Conservation (phyloP, 2,329 filamentous ascomycete species). For the Aspergillus intermedius region DNA sequence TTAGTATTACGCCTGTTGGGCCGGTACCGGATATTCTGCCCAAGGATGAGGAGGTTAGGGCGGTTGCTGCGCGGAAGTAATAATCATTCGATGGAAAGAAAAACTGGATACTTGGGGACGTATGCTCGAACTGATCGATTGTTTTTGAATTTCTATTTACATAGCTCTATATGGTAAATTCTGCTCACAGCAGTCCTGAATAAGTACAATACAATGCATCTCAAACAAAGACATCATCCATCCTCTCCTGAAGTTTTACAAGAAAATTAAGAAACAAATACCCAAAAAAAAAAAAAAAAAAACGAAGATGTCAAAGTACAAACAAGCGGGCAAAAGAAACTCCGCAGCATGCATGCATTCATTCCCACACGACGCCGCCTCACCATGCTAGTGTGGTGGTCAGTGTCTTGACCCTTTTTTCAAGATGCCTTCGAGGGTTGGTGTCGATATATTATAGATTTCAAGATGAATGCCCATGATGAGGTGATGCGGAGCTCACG, state of each 20-base stretch:
- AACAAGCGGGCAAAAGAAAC: slow-evolving; percentile 10
- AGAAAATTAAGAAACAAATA: not conserved
- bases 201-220: not conserved
- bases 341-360: slow-evolving; percentile 19
- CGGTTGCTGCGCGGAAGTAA: slow-evolving; percentile 14
- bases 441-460: too few species aligned
- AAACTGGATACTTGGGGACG: not conserved
- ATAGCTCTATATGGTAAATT: not conserved
- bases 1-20: slow-evolving; percentile 74
- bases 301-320: slow-evolving; percentile 2
- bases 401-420: slow-evolving; percentile 2
- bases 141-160: not conserved
- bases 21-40: slow-evolving; percentile 76
- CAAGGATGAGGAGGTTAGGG: slow-evolving; percentile 66
- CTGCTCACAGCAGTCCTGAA: not conserved
- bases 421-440: too few species aligned
- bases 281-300: slow-evolving; percentile 4
- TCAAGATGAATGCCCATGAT: too few species aligned
- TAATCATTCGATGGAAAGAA: not conserved
- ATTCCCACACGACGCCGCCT: slow-evolving; percentile 24
- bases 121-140: not conserved
- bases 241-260: not conserved
- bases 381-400: slow-evolving; percentile 25
- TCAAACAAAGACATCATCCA: not conserved
- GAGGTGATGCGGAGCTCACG: too few species aligned